These are phyloP conservation scores for Oryza meyeriana DNA, from an alignment of 176 grass and related monocot species.

Conservation along the genomic window DNA sequence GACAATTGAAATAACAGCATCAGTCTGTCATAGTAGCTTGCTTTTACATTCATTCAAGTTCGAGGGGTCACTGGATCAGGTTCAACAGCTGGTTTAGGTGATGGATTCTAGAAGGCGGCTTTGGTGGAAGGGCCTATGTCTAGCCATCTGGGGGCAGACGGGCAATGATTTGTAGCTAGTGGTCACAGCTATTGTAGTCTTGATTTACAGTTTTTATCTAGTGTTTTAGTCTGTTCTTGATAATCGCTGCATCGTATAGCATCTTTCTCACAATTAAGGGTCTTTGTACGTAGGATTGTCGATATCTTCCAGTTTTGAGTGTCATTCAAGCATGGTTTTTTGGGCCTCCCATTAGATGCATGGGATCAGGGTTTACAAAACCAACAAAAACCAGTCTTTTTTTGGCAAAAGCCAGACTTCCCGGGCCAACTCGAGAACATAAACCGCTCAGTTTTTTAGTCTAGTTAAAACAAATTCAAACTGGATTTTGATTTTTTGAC, in stretches of 20 bases:
- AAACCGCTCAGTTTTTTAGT: too few species aligned
- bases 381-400: too few species aligned
- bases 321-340: neutral
- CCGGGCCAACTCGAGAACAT: too few species aligned
- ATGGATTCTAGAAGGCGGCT: too few species aligned
- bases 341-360: neutral
- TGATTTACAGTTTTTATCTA: neutral
- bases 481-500: too few species aligned
- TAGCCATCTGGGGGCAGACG: neutral
- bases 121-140: neutral
- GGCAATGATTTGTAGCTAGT: neutral
- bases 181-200: neutral
- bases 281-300: neutral
- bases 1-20: slow-evolving; percentile 16
- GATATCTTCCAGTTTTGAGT: neutral
- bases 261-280: neutral
- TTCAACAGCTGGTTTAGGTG: neutral
- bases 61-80: too few species aligned
- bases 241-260: neutral
- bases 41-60: neutral
- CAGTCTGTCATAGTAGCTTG: neutral
- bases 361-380: too few species aligned
- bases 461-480: too few species aligned
- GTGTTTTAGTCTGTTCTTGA: neutral
- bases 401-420: too few species aligned